These are phyloP conservation scores for Crassisporium funariophilum DNA, from an alignment of 768 basidiomycete genomes.

Conservation along the genomic window DNA sequence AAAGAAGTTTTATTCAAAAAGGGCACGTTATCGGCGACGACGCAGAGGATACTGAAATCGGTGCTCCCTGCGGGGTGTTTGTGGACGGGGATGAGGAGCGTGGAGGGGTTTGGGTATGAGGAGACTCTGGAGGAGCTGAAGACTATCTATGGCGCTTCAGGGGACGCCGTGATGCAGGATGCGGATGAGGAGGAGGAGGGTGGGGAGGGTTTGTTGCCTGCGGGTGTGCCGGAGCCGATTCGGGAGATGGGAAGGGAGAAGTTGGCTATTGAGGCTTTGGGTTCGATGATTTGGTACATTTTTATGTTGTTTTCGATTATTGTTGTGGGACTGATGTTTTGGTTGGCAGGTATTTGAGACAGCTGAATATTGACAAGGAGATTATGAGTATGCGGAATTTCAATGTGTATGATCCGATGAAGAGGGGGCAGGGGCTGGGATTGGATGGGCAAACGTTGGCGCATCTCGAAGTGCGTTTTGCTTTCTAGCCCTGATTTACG, in stretches of 20 bases:
- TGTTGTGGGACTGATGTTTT: constrained; percentile 67
- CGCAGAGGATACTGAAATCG: constrained; percentile 78
- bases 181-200: constrained; percentile 38
- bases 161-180: constrained; percentile 40
- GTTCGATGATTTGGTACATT: constrained; percentile 86
- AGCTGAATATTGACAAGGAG: constrained; percentile 95
- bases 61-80: constrained; percentile 80
- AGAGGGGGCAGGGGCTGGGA: constrained; percentile 79
- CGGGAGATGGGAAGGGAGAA: constrained; percentile 66
- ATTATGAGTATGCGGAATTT: constrained; percentile 96
- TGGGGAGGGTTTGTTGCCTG: constrained; percentile 44
- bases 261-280: constrained; percentile 81
- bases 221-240: constrained; percentile 69
- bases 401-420: constrained; percentile 96
- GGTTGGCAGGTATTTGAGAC: constrained; percentile 91
- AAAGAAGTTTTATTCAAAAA: constrained; percentile 93
- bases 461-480: constrained; percentile 77
- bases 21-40: constrained; percentile 84
- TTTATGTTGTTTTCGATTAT: constrained; percentile 20
- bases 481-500: background rate
- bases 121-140: constrained; percentile 70
- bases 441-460: constrained; percentile 95
- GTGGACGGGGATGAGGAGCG: constrained; percentile 83
- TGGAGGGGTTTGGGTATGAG: constrained; percentile 82
- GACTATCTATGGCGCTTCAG: constrained; percentile 51